These are phyloP conservation scores for Populus trichocarpa DNA, from an alignment of 441 rosid species.

Conservation along the genomic window DNA sequence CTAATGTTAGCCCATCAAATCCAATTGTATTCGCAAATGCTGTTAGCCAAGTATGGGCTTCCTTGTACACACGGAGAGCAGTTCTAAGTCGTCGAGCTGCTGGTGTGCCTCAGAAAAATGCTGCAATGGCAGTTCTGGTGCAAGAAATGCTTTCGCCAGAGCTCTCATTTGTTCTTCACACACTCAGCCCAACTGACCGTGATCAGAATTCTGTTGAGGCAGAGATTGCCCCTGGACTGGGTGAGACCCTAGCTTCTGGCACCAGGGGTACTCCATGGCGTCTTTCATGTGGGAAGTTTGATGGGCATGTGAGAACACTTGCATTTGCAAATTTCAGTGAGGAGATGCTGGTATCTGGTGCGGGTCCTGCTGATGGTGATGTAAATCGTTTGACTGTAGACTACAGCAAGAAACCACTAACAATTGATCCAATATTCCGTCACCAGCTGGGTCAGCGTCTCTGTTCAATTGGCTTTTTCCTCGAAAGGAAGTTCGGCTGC, in stretches of 20 bases:
- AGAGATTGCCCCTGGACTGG: constrained; percentile 93
- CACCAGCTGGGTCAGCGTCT: constrained; percentile 76
- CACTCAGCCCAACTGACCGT: constrained; percentile 75
- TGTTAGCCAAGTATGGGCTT: constrained; percentile 88
- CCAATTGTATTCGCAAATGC: constrained; percentile 57
- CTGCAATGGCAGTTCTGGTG: constrained; percentile 90
- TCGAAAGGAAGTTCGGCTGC: constrained; percentile 83
- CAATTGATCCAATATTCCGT: constrained; percentile 64
- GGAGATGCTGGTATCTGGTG: constrained; percentile 63
- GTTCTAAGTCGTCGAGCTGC: constrained; percentile 88
- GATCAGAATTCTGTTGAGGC: constrained; percentile 72
- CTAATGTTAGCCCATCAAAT: constrained; percentile 78
- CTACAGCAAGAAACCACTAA: constrained; percentile 85
- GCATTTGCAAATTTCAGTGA: constrained; percentile 95
- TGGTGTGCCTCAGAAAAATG: constrained; percentile 76
- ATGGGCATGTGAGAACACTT: constrained; percentile 59
- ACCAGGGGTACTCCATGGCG: constrained; percentile 93
- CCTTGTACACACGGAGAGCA: constrained; percentile 91
- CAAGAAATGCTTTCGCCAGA: constrained; percentile 97
- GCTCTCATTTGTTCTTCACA: constrained; percentile 88
- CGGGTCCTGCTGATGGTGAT: constrained; percentile 81
- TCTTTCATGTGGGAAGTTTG: constrained; percentile 80
- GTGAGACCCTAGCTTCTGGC: constrained; percentile 95
- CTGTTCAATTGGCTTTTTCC: constrained; percentile 70
- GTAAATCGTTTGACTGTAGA: constrained; percentile 62